These are phyloP conservation scores for Starmerella bombi DNA, from an alignment of 805 yeast genomes.

Conservation along the genomic window DNA sequence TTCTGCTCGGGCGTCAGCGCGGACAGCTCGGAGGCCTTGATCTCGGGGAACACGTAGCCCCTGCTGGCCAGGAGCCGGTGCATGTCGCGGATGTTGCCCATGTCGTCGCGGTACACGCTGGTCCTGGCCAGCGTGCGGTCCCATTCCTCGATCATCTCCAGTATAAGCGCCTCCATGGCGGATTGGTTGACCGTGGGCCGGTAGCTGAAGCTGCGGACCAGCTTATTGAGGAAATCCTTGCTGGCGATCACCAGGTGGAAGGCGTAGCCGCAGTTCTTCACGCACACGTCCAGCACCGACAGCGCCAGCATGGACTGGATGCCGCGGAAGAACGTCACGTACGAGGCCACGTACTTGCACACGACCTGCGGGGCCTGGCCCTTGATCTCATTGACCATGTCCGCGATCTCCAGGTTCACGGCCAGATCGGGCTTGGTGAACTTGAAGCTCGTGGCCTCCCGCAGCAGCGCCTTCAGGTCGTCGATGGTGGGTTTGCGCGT, in stretches of 20 bases:
- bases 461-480: slow-evolving; percentile 24
- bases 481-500: not conserved
- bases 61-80: slow-evolving; percentile 77
- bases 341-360: slow-evolving; percentile 57
- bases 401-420: slow-evolving; percentile 83
- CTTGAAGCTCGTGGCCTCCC: slow-evolving; percentile 78
- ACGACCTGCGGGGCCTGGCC: slow-evolving; percentile 88
- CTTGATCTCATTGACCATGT: slow-evolving; percentile 81
- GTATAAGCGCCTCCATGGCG: slow-evolving; percentile 66
- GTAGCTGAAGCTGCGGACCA: slow-evolving; percentile 88
- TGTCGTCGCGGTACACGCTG: slow-evolving; percentile 78
- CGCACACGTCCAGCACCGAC: slow-evolving; percentile 65
- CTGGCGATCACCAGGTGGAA: slow-evolving; percentile 89
- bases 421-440: slow-evolving; percentile 77
- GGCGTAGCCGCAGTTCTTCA: slow-evolving; percentile 96
- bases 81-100: slow-evolving; percentile 90
- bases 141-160: slow-evolving; percentile 95
- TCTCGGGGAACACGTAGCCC: slow-evolving; percentile 88
- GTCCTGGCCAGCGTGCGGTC: slow-evolving; percentile 85
- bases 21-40: slow-evolving; percentile 80
- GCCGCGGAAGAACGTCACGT: not conserved
- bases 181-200: slow-evolving; percentile 79
- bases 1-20: slow-evolving; percentile 71
- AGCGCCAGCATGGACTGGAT: slow-evolving; percentile 63
- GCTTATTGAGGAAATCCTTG: slow-evolving; percentile 84